Base-by-base conservation (phyloP, 78 protist genomes). In the Cyanophora paradoxa region DNA sequence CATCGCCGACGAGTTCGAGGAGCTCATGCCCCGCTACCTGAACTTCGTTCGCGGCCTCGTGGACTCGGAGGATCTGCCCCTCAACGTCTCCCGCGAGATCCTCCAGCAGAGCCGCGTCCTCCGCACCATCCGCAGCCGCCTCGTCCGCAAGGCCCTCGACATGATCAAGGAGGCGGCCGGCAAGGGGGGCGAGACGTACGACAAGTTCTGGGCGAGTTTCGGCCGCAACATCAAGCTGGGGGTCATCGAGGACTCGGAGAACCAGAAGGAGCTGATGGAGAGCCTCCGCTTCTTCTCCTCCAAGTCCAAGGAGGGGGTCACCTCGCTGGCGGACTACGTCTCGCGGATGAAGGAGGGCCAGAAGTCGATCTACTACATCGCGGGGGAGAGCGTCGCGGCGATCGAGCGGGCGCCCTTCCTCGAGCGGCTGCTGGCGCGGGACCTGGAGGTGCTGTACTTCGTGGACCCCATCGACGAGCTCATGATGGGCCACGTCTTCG, bases 401-500 rank as follows among this genome's bases (percentile, higher is more conserved):
- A 77, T 86, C 31, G 78, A 86, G 80, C 40, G 37, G 22, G 83
- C 92, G 24, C 98, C 98, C 44, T 68, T 90, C 50, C 70, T 88
- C 26, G 98, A 94, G 91, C 50, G 50, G 44, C 88, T 93, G 65
- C 31, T 64, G 63, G 78, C 80, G 81, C 79, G 82, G 63, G 93
- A 63, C 63, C 48, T 61, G 69, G 93, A 88, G 71, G 93, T 88
- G 30, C 92, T 98, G 44, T 94, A 88, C 94, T 81, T 98, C 95
- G 37, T 46, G 36, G 99, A 98, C 82, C 99, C 99, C 66, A 95
- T 98, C 65, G 99, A 98, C 73, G 99, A 98, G 92, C 94, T 94
- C 90, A 82, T 91, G 57, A 95, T 96, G 59, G 95, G 91, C 83
- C 98, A 95, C 87, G 87, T 97, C 74, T 92, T 90, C 86, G 99